Evolutionary conservation across 2,329 filamentous ascomycete genomes (phyloP).

Genomic region (Exserohilum turcica): DNA sequence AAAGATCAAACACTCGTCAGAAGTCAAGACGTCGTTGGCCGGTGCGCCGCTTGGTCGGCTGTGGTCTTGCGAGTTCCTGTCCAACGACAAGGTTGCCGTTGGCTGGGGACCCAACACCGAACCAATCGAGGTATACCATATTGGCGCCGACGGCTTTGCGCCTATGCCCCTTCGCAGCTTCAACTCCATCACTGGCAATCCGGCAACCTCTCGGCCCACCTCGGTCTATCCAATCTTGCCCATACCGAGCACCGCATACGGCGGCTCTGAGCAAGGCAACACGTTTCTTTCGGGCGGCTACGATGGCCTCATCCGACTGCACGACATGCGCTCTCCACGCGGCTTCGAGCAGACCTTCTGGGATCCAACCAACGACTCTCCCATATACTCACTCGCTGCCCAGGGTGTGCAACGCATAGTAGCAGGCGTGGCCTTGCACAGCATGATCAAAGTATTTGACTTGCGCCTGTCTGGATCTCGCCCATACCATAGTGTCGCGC

Average conservation of each 20-base stretch:
- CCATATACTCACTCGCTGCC: conserved; percentile 63
- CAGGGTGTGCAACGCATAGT: conserved; percentile 63
- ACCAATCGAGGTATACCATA: conserved; percentile 56
- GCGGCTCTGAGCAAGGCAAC: conserved; percentile 49
- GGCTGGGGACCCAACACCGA: conserved; percentile 53
- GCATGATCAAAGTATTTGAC: conserved; percentile 67
- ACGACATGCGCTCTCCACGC: conserved; percentile 62
- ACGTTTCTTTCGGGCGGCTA: conserved; percentile 66
- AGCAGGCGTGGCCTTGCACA: conserved; percentile 62
- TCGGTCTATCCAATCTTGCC: conserved; percentile 56
- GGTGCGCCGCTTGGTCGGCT: conserved; percentile 33
- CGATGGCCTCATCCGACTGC: conserved; percentile 62
- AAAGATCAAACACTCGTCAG: conserved; percentile 19
- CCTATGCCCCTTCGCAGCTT: conserved; percentile 49
- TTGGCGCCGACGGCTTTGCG: conserved; percentile 54
- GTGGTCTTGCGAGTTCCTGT: conserved; percentile 62
- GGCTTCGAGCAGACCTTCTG: conserved; percentile 56
- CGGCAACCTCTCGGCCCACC: conserved; percentile 15
- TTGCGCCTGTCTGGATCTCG: conserved; percentile 57
- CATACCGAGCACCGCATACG: conserved; percentile 40
- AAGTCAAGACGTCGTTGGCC: conserved; percentile 21
- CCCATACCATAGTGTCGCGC: conserved; percentile 45
- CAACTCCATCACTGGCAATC: conserved; percentile 23
- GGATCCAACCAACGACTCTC: conserved; percentile 62
- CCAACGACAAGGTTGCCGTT: conserved; percentile 56